Conservation (phyloP, 805 yeast genomes). For the Candida berthetii region DNA sequence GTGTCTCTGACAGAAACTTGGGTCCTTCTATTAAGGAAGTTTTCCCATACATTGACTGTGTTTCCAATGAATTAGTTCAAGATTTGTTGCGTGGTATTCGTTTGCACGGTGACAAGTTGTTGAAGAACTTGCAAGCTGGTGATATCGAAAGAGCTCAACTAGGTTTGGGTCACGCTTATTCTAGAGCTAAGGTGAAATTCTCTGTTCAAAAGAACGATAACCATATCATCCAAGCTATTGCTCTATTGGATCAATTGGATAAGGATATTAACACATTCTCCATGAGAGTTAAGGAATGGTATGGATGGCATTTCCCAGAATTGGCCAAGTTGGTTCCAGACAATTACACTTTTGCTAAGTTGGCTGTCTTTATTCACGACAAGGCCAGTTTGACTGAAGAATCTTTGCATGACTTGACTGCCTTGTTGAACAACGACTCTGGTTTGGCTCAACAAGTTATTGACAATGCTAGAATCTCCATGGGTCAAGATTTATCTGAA, state of each 20-base stretch:
- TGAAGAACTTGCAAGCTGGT: constrained; percentile 89
- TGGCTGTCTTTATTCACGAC: constrained; percentile 79
- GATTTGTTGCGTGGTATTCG: constrained; percentile 94
- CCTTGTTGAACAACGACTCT: constrained; percentile 75
- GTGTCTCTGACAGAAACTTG: constrained; percentile 89
- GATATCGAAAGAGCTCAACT: constrained; percentile 97
- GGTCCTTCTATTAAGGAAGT: constrained; percentile 95
- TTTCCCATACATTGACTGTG: constrained; percentile 85
- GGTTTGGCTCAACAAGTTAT: constrained; percentile 87
- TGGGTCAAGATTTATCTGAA: constrained; percentile 98
- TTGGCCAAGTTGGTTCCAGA: constrained; percentile 98
- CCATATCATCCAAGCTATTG: constrained; percentile 98
- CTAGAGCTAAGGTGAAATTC: constrained; percentile 98
- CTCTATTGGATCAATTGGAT: constrained; percentile 92
- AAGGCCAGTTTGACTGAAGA: constrained; percentile 79
- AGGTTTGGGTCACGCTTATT: constrained; percentile 98
- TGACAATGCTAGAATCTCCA: constrained; percentile 93
- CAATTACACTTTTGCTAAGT: constrained; percentile 91
- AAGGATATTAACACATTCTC: constrained; percentile 97
- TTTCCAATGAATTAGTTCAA: constrained; percentile 87
- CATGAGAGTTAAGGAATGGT: constrained; percentile 99
- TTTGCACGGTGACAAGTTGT: constrained; percentile 79
- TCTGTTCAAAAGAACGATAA: constrained; percentile 98
- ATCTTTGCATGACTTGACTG: constrained; percentile 85
- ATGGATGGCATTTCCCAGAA: constrained; percentile 99